Conservation (phyloP, 148 eudicot species). For the Amaranthus cruentus region DNA sequence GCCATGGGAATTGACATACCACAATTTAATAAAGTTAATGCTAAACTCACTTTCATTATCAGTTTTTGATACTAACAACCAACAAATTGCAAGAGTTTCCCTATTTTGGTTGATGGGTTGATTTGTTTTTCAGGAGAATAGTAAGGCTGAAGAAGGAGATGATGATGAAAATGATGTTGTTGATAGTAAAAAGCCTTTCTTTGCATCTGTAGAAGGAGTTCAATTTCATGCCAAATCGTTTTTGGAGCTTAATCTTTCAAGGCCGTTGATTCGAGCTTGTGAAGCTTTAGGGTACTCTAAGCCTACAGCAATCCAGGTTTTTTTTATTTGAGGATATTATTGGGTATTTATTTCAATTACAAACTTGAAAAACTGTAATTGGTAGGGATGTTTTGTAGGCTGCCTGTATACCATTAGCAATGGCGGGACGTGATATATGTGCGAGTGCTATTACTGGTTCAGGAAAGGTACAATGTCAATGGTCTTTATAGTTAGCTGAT, state of each 20-base stretch:
- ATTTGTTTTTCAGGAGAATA: conserved; percentile 22
- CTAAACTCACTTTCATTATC: too few relatives aligned
- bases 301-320: conserved; percentile 98
- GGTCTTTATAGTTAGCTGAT: neutral
- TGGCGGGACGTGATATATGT: conserved; percentile 89
- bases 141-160: conserved; percentile 58
- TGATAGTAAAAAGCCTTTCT: conserved; percentile 49
- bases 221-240: conserved; percentile 69
- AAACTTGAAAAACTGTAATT: neutral
- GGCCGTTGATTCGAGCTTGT: conserved; percentile 89
- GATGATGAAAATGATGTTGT: conserved; percentile 36
- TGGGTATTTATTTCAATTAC: neutral
- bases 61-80: too few relatives aligned
- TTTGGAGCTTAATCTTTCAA: conserved; percentile 69
- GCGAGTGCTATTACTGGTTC: conserved; percentile 97
- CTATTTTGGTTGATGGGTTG: conserved; percentile 35
- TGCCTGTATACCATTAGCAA: conserved; percentile 83
- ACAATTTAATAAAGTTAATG: too few relatives aligned
- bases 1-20: too few relatives aligned
- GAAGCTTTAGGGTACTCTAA: conserved; percentile 74
- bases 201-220: conserved; percentile 60
- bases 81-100: too few relatives aligned
- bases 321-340: neutral
- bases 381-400: conserved; percentile 46
- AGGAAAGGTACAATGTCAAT: conserved; percentile 59